Evolutionary conservation across 441 rosid genomes (phyloP).

Genomic region (Flueggea neowawraea): DNA sequence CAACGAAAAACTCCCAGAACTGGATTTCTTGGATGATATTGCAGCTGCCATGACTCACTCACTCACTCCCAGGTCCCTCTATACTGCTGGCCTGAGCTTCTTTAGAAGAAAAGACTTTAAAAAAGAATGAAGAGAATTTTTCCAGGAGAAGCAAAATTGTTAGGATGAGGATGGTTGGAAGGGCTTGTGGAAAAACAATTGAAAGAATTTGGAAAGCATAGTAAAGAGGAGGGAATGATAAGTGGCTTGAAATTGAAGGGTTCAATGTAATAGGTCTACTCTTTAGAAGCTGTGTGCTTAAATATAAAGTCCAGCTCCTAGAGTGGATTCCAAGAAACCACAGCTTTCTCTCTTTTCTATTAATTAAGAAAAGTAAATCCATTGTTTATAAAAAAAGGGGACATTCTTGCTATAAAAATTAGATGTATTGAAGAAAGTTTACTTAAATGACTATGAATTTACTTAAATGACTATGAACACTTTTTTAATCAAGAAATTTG

Average conservation of each 20-base stretch:
- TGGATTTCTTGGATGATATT: constrained; percentile 9
- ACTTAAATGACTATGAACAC: no score
- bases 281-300: constrained; percentile 4
- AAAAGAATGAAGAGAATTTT: no score
- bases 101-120: no score
- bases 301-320: constrained; percentile 27
- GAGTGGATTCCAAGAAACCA: constrained; percentile 73
- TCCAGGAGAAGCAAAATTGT: not conserved
- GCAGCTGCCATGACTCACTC: no score
- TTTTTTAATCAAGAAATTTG: no score
- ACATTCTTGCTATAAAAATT: no score
- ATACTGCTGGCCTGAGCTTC: no score
- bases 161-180: not conserved
- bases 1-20: constrained; percentile 30
- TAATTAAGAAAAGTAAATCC: not conserved
- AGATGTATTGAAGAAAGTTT: no score
- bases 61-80: no score
- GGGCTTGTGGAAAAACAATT: constrained; percentile 3
- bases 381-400: not conserved
- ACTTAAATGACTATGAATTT: no score
- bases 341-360: constrained; percentile 30
- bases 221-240: constrained; percentile 8
- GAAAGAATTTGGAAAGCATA: constrained; percentile 13
- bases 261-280: constrained; percentile 30
- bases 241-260: constrained; percentile 43